These are phyloP conservation scores for Salix purpurea DNA, from an alignment of 345 rosid species.

Conservation along the genomic window DNA sequence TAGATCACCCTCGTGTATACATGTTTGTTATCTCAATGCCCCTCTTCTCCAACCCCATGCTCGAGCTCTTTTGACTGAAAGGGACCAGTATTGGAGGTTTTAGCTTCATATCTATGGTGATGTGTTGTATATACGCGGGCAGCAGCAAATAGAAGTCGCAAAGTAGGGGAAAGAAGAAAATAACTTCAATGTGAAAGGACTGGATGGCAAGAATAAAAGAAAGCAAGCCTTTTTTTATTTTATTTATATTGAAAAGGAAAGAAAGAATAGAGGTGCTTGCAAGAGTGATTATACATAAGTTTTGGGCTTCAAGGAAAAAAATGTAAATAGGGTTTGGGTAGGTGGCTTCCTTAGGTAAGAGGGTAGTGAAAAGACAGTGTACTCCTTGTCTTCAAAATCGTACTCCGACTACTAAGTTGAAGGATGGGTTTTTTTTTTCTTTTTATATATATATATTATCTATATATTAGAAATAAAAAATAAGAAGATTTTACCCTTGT, in stretches of 20 bases:
- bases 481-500: not conserved
- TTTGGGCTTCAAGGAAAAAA: slow-evolving; percentile 13
- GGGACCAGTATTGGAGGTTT: slow-evolving; percentile 11
- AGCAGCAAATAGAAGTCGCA: not conserved
- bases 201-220: not conserved
- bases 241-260: not conserved
- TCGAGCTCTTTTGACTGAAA: not conserved
- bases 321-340: slow-evolving; percentile 24
- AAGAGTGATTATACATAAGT: slow-evolving; percentile 20
- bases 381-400: not conserved
- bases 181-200: not conserved
- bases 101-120: not conserved
- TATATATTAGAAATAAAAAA: not conserved
- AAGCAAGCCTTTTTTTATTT: not conserved
- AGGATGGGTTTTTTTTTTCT: not conserved
- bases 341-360: not conserved
- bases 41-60: not conserved
- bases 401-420: not conserved
- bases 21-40: slow-evolving; percentile 3
- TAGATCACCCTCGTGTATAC: slow-evolving; percentile 7
- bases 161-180: slow-evolving; percentile 8
- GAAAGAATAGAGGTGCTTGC: not conserved
- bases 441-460: too few species aligned
- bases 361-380: not conserved
- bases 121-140: slow-evolving; percentile 28